Percentiles rank a stretch among this genome's conserved stretches.
Conservation (phyloP, 306 rosid species). For the Pachyrhizus erosus region DNA sequence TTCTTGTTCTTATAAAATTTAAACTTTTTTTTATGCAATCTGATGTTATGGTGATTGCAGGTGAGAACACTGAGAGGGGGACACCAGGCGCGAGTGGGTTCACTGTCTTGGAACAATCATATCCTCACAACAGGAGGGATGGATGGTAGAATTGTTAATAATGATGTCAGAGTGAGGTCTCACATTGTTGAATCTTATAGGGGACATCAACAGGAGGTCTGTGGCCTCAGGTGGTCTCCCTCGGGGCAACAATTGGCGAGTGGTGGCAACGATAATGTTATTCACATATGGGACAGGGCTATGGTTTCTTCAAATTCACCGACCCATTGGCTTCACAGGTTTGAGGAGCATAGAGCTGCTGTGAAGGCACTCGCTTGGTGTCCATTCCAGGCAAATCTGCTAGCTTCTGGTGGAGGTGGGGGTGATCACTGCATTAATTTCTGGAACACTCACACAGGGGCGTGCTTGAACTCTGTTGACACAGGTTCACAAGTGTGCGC, state of each 20-base stretch:
- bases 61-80: conserved; percentile 67
- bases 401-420: conserved; percentile 78
- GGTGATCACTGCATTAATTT: conserved; percentile 75
- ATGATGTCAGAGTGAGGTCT: conserved; percentile 75
- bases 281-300: conserved; percentile 80
- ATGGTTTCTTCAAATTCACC: conserved; percentile 60
- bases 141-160: conserved; percentile 73
- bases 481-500: conserved; percentile 84
- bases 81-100: conserved; percentile 70
- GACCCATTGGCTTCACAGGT: conserved; percentile 79
- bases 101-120: conserved; percentile 81
- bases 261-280: conserved; percentile 80
- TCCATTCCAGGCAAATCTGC: conserved; percentile 76
- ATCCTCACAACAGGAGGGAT: conserved; percentile 81
- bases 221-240: conserved; percentile 85
- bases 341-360: conserved; percentile 73
- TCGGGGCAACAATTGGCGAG: conserved; percentile 80
- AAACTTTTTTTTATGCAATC: not conserved
- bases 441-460: conserved; percentile 88
- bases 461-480: conserved; percentile 73
- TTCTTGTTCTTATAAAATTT: not conserved
- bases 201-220: conserved; percentile 77
- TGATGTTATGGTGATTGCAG: conserved; percentile 47
- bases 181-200: conserved; percentile 73
- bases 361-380: conserved; percentile 92